These are phyloP conservation scores for Jatropha curcas DNA, from an alignment of 345 rosid genomes.

Conservation along the genomic window DNA sequence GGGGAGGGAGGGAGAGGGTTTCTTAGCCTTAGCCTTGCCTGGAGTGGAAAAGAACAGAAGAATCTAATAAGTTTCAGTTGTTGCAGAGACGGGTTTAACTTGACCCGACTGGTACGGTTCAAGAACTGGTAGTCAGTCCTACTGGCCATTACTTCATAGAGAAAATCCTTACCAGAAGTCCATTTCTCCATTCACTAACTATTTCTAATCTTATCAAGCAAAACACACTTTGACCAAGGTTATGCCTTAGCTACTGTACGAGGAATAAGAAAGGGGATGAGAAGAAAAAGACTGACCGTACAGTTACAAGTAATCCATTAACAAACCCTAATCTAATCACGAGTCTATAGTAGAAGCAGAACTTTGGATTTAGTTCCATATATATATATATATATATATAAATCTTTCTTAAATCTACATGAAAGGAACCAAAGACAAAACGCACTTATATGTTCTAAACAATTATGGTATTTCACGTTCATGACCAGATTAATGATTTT, in stretches of 20 bases:
- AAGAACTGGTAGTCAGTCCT: constrained; percentile 7
- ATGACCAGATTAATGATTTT: neutral
- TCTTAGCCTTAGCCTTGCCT: constrained; percentile 4
- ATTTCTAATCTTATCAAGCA: no score
- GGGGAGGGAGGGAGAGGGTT: no score
- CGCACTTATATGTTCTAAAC: neutral
- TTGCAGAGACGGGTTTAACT: constrained; percentile 23
- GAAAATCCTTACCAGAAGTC: no score
- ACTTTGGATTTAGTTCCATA: neutral
- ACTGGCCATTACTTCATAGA: neutral
- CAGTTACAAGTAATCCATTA: constrained; percentile 2
- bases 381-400: neutral
- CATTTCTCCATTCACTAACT: no score
- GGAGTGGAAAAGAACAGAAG: constrained; percentile 9
- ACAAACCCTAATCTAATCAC: constrained; percentile 44
- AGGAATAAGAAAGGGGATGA: neutral
- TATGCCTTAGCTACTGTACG: neutral
- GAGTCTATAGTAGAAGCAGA: neutral
- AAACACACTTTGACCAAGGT: constrained; percentile 22
- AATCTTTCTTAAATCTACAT: constrained; percentile 4
- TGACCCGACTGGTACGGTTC: constrained; percentile 2
- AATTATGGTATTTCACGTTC: constrained; percentile 1
- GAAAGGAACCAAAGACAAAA: neutral
- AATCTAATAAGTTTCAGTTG: constrained; percentile 8
- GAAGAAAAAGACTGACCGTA: neutral